Evolutionary conservation across 305 asterid species (phyloP).

Genomic region (Solanum chacoense): DNA sequence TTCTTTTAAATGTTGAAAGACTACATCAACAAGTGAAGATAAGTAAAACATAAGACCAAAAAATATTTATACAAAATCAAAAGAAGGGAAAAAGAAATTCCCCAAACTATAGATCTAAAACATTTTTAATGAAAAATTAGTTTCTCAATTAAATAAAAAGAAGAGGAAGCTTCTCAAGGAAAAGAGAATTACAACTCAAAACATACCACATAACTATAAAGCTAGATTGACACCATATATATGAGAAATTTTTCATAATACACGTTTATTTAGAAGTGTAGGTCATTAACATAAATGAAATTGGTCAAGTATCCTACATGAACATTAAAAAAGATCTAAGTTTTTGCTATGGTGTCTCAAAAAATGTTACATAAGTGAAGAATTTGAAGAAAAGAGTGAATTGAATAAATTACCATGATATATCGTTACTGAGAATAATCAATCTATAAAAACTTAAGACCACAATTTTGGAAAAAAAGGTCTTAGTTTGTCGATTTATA

Average conservation of each 20-base stretch:
- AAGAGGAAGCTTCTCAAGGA: neutral
- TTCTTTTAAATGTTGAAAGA: neutral
- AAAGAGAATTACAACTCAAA: neutral
- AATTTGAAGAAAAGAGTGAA: neutral
- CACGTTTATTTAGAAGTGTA: neutral
- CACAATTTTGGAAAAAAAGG: neutral
- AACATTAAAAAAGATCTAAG: neutral
- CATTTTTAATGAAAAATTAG: neutral
- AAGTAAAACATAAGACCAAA: neutral
- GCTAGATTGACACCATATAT: neutral
- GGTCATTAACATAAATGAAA: neutral
- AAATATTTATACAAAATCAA: neutral
- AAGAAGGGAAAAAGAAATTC: neutral
- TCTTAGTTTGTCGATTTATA: neutral
- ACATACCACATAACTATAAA: neutral
- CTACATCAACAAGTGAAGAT: neutral
- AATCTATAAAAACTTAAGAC: neutral
- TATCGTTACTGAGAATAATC: neutral
- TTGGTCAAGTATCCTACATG: neutral
- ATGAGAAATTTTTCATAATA: neutral
- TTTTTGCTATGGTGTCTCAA: too few relatives aligned
- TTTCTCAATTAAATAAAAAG: neutral
- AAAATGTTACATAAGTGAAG: neutral
- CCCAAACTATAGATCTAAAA: neutral
- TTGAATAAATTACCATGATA: neutral